Evolutionary conservation across 176 grass and related monocot species (phyloP).

Genomic region (Avena sativa): DNA sequence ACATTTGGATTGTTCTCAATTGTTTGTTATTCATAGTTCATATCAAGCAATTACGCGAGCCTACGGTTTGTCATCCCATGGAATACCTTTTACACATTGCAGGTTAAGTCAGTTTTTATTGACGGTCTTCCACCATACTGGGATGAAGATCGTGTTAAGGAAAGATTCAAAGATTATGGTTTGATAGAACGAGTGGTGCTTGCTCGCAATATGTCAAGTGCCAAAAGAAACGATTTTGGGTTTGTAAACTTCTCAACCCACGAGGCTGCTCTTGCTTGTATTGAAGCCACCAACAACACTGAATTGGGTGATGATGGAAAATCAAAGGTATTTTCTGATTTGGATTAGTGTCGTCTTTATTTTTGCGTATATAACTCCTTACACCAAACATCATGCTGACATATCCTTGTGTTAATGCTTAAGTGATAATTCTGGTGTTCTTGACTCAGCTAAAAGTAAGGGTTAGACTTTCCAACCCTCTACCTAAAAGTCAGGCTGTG

Average conservation of each 20-base stretch:
- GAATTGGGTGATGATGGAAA: constrained; percentile 66
- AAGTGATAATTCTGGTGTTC: background rate
- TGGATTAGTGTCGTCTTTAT: background rate
- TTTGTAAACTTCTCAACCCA: constrained; percentile 82
- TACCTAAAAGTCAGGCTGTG: constrained; percentile 63
- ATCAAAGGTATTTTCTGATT: constrained; percentile 60
- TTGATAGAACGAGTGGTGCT: constrained; percentile 75
- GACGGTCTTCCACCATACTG: constrained; percentile 76
- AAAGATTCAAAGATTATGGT: constrained; percentile 66
- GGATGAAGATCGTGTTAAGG: constrained; percentile 76
- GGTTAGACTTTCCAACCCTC: constrained; percentile 66
- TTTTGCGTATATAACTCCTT: background rate
- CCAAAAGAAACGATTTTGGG: constrained; percentile 82
- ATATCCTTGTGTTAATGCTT: background rate
- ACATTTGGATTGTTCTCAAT: constrained; percentile 15
- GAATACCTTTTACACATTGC: constrained; percentile 14
- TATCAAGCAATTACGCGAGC: background rate
- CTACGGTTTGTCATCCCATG: background rate
- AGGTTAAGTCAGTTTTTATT: constrained; percentile 81
- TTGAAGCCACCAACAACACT: constrained; percentile 65
- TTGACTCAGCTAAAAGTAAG: constrained; percentile 56
- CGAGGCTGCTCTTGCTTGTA: constrained; percentile 63
- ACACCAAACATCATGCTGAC: background rate
- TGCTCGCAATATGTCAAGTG: constrained; percentile 80
- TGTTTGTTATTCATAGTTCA: background rate